phyloP scores from a whole-genome alignment of 73 alveolate genomes.

The Diophrys appendiculata region DNA sequence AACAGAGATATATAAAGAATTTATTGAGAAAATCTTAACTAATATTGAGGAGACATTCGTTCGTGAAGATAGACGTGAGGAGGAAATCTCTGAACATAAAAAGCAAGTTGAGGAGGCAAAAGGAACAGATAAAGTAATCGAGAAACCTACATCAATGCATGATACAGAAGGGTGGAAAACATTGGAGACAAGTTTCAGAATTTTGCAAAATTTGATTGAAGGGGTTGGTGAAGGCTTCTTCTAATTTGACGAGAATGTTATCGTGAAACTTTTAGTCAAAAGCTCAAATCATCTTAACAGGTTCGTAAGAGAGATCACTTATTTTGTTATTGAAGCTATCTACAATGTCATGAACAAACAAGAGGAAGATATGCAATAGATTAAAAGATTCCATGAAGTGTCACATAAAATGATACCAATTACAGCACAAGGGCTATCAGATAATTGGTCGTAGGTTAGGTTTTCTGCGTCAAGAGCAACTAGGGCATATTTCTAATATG shows the following conservation, averaged over 20 bases:
- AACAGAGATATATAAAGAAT: slow-evolving; percentile 4
- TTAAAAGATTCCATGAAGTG: slow-evolving; percentile 6
- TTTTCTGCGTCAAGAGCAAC: slow-evolving; percentile 68
- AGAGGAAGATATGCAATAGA: not conserved
- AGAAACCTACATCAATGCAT: not conserved
- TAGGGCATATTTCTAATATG: slow-evolving; percentile 44
- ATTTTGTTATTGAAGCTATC: slow-evolving; percentile 22
- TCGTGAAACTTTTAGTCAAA: slow-evolving; percentile 6
- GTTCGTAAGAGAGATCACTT: slow-evolving; percentile 20
- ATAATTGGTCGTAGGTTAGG: slow-evolving; percentile 81
- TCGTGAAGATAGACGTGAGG: slow-evolving; percentile 2
- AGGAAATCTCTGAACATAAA: not conserved
- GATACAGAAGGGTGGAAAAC: slow-evolving; percentile 38
- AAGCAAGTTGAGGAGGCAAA: not conserved
- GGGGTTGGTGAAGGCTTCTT: slow-evolving; percentile 13
- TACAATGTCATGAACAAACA: not conserved
- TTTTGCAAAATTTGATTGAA: slow-evolving; percentile 27
- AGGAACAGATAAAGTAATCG: not conserved
- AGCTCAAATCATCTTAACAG: slow-evolving; percentile 9
- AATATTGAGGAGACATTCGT: slow-evolving; percentile 8
- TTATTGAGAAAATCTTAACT: not conserved
- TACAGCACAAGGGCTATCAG: slow-evolving; percentile 66
- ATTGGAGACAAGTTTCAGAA: slow-evolving; percentile 25
- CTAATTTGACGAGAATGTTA: not conserved
- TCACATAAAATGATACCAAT: slow-evolving; percentile 16